A percentile compares a stretch with the other conserved stretches of the same genome.
Evolutionary conservation across 805 yeast species (phyloP).

Genomic region (Ogataea corticis): DNA sequence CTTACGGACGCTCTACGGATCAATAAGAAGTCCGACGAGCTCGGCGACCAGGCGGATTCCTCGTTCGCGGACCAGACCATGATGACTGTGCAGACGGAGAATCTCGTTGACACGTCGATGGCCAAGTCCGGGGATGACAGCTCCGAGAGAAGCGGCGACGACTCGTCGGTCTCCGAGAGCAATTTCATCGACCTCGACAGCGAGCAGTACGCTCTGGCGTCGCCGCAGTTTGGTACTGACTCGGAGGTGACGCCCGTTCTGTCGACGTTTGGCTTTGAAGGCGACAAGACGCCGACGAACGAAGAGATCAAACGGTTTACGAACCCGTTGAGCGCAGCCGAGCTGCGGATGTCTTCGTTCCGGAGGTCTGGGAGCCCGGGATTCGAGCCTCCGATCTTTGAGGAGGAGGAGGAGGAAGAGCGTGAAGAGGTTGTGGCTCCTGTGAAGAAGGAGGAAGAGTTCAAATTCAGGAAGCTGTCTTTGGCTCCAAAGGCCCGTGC

Average conservation of each 20-base stretch:
- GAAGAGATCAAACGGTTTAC: constrained; percentile 22
- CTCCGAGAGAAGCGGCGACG: constrained; percentile 9
- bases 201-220: constrained; percentile 10
- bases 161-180: constrained; percentile 27
- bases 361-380: constrained; percentile 20
- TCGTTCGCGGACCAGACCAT: constrained; percentile 15
- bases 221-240: constrained; percentile 5
- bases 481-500: neutral
- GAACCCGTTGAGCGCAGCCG: constrained; percentile 21
- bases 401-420: constrained; percentile 24
- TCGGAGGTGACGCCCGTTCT: constrained; percentile 13
- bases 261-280: constrained; percentile 14
- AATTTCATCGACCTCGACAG: constrained; percentile 25
- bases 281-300: constrained; percentile 24
- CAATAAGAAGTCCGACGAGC: constrained; percentile 2
- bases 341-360: constrained; percentile 17
- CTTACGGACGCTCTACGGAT: constrained; percentile 18
- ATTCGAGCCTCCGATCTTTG: constrained; percentile 20
- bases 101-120: constrained; percentile 7
- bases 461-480: constrained; percentile 1
- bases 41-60: constrained; percentile 2
- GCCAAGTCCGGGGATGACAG: constrained; percentile 6
- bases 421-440: neutral
- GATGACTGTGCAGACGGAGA: constrained; percentile 16
- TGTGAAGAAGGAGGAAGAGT: neutral